phyloP scores from a whole-genome alignment of 352 stramenopile species.

The Pythium sp. region DNA sequence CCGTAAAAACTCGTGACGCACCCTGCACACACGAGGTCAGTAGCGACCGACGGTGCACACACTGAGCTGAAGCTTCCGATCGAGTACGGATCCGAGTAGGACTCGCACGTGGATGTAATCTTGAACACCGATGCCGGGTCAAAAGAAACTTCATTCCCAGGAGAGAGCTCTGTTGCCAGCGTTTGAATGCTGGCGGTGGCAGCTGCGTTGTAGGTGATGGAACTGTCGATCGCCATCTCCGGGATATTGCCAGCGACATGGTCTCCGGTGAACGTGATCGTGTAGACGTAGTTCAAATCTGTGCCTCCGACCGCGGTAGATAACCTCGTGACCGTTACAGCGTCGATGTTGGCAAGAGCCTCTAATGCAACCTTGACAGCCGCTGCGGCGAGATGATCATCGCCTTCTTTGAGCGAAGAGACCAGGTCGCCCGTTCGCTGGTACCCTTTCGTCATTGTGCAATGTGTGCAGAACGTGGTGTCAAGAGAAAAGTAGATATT shows the following conservation, averaged over 20 bases:
- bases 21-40: constrained; percentile 37
- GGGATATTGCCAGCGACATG: constrained; percentile 87
- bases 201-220: constrained; percentile 29
- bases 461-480: constrained; percentile 64
- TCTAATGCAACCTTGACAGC: constrained; percentile 32
- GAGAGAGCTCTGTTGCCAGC: constrained; percentile 24
- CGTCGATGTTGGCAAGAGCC: constrained; percentile 56
- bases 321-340: constrained; percentile 33
- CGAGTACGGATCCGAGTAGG: constrained; percentile 77
- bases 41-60: constrained; percentile 36
- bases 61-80: constrained; percentile 49
- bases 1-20: constrained; percentile 72
- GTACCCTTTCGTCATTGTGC: constrained; percentile 55
- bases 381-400: constrained; percentile 18
- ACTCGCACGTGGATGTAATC: constrained; percentile 72
- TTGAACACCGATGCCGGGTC: constrained; percentile 41
- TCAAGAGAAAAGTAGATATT: constrained; percentile 59
- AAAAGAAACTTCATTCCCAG: constrained; percentile 48
- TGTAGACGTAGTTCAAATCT: constrained; percentile 74
- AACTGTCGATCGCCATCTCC: constrained; percentile 44
- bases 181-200: constrained; percentile 33
- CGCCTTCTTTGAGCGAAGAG: constrained; percentile 28
- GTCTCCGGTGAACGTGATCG: constrained; percentile 84
- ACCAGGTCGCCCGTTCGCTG: constrained; percentile 43
- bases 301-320: constrained; percentile 18